Evolutionary conservation across 352 stramenopile species (phyloP), one percentile per base, ranked within the genome.

Genomic region (Plasmopara viticola): DNA sequence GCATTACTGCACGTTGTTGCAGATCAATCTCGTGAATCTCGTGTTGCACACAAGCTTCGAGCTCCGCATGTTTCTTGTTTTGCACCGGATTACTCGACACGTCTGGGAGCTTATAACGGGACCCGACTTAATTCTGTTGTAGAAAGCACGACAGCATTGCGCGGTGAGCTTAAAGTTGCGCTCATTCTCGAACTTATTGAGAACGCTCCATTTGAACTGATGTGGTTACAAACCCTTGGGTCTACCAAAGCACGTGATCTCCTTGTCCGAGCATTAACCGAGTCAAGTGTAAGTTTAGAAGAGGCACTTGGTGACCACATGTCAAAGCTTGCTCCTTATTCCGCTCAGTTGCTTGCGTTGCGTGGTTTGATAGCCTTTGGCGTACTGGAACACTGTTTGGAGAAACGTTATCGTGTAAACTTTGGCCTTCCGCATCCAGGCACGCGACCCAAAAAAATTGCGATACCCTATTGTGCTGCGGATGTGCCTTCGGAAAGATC

Each of bases 401-500:
- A 94, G 44, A 95, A 95, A 58, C 77, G 86, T 5, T 76, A 91
- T 56, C 70, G 85, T 20, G 86, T 96, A 0, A 60, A 90, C 39
- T 97, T 84, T 64, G 89, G 87, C 1, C 61, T 95, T 43, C 63
- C 72, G 9, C 33, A 62, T 7, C 45, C 52, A 31, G 56, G 58
- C 2, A 59, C 66, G 0, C 78, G 84, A 31, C 42, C 5, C 0
- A 95, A 94, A 56, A 65, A 70, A 15, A 68, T 96, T 28, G 87
- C 84, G 4, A 86, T 97, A 13, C 90, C 87, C n/a, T 97, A 95
- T 51, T 68, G 75, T 51, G 86, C 78, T 13, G 82, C 82, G 5
- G 84, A 95, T 62, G 82, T 92, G 9, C 87, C 86, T 7, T 73
- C 79, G 5, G 71, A 91, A 28, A 66, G 86, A 3, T 79, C 78